Evolutionary conservation across 2,329 filamentous ascomycete genomes (phyloP), one percentile per base, ranked within the genome.

Genomic region (Fusarium phyllophilum): DNA sequence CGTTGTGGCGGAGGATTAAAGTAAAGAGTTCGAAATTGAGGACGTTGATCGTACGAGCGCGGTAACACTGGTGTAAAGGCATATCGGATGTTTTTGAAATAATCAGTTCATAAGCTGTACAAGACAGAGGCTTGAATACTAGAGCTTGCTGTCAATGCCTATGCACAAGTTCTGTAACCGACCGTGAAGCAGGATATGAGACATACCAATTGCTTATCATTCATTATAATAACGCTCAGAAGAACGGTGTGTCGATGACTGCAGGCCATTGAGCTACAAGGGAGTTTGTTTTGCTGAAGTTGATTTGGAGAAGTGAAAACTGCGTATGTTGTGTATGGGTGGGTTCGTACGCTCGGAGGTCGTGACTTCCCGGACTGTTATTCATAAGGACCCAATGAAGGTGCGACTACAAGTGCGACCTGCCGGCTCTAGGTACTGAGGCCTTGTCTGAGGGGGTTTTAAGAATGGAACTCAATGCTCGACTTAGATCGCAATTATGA

Each of bases 1-100:
- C 38, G 49, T 17, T 33, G 54, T 65, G 48, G 42, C 34, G 34
- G 24, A 45, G 39, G 34, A 22, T 48, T 48, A 26, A 57, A 51
- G 39, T 17, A 34, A 44, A 46, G 59, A 59, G 54, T 56, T 46
- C 29, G 45, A 72, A 39, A n/a, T 38, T 52, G 48, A 52, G 46
- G 57, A 44, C 17, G 55, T 34, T 33, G 44, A 75, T 72, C 52
- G 55, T 69, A 62, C 49, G 68, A 73, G 54, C 34, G 31, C 41
- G 49, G 72, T 75, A 42, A 67, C 64, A 75, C 72, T 73, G 39
- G 60, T 62, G 68, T 56, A 41, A 70, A 70, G 56, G 29, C 55
- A 31, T 46, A 42, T 66, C 46, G 38, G 26, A 54, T 57, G 55
- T 42, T 70, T 42, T 18, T 52, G 33, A 36, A 12, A 45, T 44